Percentiles rank a stretch among this genome's conserved stretches.
These are phyloP conservation scores for Asterophora parasitica DNA, from an alignment of 768 basidiomycete species.

Conservation along the genomic window DNA sequence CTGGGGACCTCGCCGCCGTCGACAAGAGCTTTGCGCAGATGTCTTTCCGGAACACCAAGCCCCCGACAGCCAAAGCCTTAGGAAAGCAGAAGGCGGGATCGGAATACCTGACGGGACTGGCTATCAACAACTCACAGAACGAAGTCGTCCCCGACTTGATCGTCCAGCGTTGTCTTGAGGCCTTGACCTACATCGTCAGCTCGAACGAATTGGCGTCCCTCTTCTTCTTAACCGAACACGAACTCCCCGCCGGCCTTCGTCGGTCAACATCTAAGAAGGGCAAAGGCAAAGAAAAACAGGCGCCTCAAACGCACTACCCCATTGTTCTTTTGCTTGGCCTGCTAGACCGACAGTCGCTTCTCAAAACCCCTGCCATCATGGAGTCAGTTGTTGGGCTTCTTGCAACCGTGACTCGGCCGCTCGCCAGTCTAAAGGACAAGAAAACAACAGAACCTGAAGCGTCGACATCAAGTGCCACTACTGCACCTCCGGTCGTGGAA, in stretches of 20 bases:
- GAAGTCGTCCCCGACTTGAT: constrained; percentile 91
- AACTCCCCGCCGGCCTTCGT: constrained; percentile 75
- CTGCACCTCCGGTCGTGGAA: not conserved
- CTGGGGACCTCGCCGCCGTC: constrained; percentile 85
- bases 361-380: constrained; percentile 86
- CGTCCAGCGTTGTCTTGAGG: constrained; percentile 92
- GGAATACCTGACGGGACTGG: constrained; percentile 47
- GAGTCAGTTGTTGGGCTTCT: constrained; percentile 88
- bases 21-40: constrained; percentile 93
- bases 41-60: constrained; percentile 63
- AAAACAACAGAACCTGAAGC: constrained; percentile 20
- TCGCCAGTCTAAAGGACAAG: constrained; percentile 59
- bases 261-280: constrained; percentile 75
- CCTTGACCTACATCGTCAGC: constrained; percentile 80
- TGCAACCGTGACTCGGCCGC: constrained; percentile 82
- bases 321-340: constrained; percentile 85
- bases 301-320: constrained; percentile 80
- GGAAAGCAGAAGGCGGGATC: constrained; percentile 65
- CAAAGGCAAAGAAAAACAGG: constrained; percentile 90
- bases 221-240: constrained; percentile 96
- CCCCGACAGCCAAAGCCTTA: constrained; percentile 49
- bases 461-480: constrained; percentile 12
- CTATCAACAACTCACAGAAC: constrained; percentile 50
- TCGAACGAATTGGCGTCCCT: constrained; percentile 80
- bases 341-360: constrained; percentile 79